Conservation (phyloP, 495 filamentous ascomycete genomes). For the Apiosordaria backusii region DNA sequence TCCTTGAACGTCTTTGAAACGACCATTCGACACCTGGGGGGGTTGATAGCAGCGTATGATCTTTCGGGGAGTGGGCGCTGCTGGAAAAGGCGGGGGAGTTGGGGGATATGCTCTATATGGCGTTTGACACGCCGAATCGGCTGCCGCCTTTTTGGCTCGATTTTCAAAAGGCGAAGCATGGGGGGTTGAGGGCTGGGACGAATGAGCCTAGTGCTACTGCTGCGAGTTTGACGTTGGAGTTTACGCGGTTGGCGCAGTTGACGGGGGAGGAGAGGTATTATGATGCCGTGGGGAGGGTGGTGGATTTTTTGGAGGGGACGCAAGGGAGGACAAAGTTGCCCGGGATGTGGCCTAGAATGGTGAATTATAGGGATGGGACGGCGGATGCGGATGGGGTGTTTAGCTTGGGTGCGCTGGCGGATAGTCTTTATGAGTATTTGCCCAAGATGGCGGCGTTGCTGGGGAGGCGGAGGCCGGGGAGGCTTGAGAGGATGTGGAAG, state of each 20-base stretch:
- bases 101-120: slow-evolving; percentile 72
- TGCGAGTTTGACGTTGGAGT: slow-evolving; percentile 76
- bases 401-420: slow-evolving; percentile 66
- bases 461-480: slow-evolving; percentile 33
- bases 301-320: slow-evolving; percentile 62
- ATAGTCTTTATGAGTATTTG: slow-evolving; percentile 86
- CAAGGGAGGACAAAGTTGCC: slow-evolving; percentile 67
- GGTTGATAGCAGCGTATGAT: slow-evolving; percentile 74
- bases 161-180: slow-evolving; percentile 49
- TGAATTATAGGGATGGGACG: slow-evolving; percentile 51
- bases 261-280: slow-evolving; percentile 79
- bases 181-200: slow-evolving; percentile 43
- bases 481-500: slow-evolving; percentile 42
- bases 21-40: slow-evolving; percentile 70
- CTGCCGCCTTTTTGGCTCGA: slow-evolving; percentile 77
- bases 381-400: slow-evolving; percentile 42
- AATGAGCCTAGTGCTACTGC: slow-evolving; percentile 56
- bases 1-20: slow-evolving; percentile 76
- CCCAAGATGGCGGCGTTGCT: slow-evolving; percentile 59
- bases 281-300: slow-evolving; percentile 77
- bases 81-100: slow-evolving; percentile 77
- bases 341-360: slow-evolving; percentile 72
- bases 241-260: slow-evolving; percentile 78
- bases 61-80: slow-evolving; percentile 56
- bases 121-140: slow-evolving; percentile 85